These are phyloP conservation scores for Lentinula lateritia DNA, from an alignment of 768 basidiomycete species.

Conservation along the genomic window DNA sequence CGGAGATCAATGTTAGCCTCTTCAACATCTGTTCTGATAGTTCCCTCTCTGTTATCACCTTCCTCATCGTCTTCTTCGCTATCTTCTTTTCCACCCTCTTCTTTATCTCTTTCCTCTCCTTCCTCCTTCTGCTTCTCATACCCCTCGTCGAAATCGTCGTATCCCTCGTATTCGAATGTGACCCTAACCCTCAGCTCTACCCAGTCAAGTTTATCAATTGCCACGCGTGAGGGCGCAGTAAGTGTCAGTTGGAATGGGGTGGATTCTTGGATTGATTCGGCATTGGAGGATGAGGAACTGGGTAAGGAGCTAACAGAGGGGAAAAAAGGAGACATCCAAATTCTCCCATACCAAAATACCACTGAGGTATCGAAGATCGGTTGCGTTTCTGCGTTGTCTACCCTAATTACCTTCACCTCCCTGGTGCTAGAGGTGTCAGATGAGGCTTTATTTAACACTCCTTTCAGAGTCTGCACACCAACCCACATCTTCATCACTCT, in stretches of 20 bases:
- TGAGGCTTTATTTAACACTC: no score
- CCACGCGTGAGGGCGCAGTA: conserved; percentile 39
- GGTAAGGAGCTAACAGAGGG: conserved; percentile 23
- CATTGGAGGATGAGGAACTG: conserved; percentile 25
- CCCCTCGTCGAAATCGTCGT: not conserved
- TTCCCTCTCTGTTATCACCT: no score
- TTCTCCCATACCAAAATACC: not conserved
- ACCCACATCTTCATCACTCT: not conserved
- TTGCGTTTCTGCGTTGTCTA: not conserved
- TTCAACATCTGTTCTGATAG: not conserved
- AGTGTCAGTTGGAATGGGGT: conserved; percentile 75
- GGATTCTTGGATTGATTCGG: conserved; percentile 21
- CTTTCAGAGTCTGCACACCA: not conserved
- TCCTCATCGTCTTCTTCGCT: no score
- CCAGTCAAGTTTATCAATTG: not conserved
- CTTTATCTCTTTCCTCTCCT: not conserved
- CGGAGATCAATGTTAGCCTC: not conserved
- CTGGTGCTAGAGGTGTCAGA: no score
- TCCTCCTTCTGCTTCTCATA: conserved; percentile 11
- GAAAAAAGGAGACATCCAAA: not conserved
- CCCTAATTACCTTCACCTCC: not conserved
- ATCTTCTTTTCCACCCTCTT: not conserved
- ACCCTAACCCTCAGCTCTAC: not conserved
- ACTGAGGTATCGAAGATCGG: not conserved
- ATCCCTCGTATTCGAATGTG: not conserved